Percentiles rank a stretch among this genome's conserved stretches.
Evolutionary conservation across 495 filamentous ascomycete species (phyloP).

Genomic region (Aspergillus egyptiacus): DNA sequence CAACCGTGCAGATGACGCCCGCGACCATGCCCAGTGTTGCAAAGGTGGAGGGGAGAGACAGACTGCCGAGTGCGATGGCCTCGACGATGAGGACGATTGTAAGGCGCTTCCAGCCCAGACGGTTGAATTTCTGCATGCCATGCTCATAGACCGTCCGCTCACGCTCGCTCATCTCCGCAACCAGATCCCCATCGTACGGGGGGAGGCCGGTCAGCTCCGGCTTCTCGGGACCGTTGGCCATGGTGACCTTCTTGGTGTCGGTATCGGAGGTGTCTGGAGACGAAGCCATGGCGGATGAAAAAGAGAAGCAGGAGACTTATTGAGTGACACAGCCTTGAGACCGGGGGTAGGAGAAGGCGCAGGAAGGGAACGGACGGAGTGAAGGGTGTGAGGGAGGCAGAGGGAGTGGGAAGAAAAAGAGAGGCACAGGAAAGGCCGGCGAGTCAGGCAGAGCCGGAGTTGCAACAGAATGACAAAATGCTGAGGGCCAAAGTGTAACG

Average conservation of each 20-base stretch:
- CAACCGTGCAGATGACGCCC: conserved; percentile 45
- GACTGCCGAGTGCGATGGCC: conserved; percentile 55
- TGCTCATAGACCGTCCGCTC: conserved; percentile 23
- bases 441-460: no score
- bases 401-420: not conserved
- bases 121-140: conserved; percentile 27
- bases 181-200: conserved; percentile 22
- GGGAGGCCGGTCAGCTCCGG: conserved; percentile 10
- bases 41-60: conserved; percentile 53
- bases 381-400: not conserved
- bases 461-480: not conserved
- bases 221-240: conserved; percentile 12
- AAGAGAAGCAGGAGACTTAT: no score
- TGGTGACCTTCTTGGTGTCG: conserved; percentile 13
- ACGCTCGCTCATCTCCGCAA: conserved; percentile 24
- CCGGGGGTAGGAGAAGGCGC: not conserved
- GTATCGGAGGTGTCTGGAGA: conserved; percentile 15
- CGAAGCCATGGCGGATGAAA: conserved; percentile 7
- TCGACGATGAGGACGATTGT: conserved; percentile 52
- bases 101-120: conserved; percentile 34
- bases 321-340: not conserved
- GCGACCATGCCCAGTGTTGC: conserved; percentile 58
- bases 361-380: not conserved
- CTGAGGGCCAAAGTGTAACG: not conserved
- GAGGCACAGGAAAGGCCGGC: not conserved